These are phyloP conservation scores for Friedmanniomyces simplex DNA, from an alignment of 495 filamentous ascomycete genomes.

Conservation along the genomic window DNA sequence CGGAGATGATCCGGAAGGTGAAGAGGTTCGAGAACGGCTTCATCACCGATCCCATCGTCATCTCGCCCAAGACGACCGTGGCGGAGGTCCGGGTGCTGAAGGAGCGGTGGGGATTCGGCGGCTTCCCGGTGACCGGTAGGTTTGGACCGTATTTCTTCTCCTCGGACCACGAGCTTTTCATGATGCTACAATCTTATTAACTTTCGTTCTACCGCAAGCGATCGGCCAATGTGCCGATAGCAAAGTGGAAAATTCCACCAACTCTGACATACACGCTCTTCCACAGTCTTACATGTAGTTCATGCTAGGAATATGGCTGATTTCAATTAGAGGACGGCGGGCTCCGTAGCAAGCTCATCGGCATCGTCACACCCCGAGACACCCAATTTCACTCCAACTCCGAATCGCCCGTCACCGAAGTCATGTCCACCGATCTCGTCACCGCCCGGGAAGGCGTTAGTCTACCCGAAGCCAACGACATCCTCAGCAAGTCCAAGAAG, in stretches of 20 bases:
- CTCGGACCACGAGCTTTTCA: conserved; percentile 24
- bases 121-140: conserved; percentile 97
- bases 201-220: conserved; percentile 98
- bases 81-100: conserved; percentile 86
- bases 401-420: conserved; percentile 63
- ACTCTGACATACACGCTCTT: conserved; percentile 30
- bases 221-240: conserved; percentile 15
- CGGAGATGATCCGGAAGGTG: conserved; percentile 98
- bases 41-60: conserved; percentile 91
- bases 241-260: conserved; percentile 15
- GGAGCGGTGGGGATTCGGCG: conserved; percentile 97
- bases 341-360: conserved; percentile 86
- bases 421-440: conserved; percentile 94
- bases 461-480: conserved; percentile 79
- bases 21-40: conserved; percentile 99
- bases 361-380: conserved; percentile 95
- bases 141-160: conserved; percentile 20
- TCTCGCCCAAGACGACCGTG: conserved; percentile 77
- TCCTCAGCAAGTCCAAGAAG: conserved; percentile 93
- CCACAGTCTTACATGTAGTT: not conserved
- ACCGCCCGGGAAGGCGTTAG: conserved; percentile 80
- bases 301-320: conserved; percentile 12
- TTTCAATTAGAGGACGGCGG: conserved; percentile 66
- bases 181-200: conserved; percentile 80
- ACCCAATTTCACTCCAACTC: conserved; percentile 80